phyloP scores from a whole-genome alignment of 2,329 filamentous ascomycete species.

The Leptodontidium sp. region DNA sequence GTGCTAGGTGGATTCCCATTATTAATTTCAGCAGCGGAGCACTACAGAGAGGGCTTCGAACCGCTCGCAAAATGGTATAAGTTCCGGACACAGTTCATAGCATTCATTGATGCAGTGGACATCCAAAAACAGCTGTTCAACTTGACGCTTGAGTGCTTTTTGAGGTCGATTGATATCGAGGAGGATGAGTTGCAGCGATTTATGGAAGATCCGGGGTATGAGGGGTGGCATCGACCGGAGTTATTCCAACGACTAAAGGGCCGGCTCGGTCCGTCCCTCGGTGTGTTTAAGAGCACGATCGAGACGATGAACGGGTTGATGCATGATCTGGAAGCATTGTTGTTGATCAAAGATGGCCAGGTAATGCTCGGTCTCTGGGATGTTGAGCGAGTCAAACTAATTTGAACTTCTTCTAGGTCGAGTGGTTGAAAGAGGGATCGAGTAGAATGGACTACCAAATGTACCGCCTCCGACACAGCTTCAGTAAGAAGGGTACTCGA shows the following conservation, averaged over 20 bases:
- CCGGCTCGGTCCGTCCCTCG: conserved; percentile 34
- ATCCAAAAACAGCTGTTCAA: conserved; percentile 39
- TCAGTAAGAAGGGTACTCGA: conserved; percentile 37
- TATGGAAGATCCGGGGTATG: conserved; percentile 32
- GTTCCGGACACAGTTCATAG: conserved; percentile 37
- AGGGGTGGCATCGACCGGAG: conserved; percentile 36
- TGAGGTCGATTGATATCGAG: conserved; percentile 35
- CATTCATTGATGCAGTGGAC: conserved; percentile 39
- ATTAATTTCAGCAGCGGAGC: conserved; percentile 36
- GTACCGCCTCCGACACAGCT: conserved; percentile 38
- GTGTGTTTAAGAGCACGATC: conserved; percentile 36
- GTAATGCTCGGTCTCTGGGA: conserved; percentile 20
- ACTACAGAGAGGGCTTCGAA: conserved; percentile 41
- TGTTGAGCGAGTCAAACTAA: neutral
- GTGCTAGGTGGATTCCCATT: conserved; percentile 40
- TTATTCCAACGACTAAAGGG: conserved; percentile 26
- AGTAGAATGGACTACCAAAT: conserved; percentile 41
- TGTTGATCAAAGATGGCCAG: conserved; percentile 39
- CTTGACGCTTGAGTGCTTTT: conserved; percentile 34
- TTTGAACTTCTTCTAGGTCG: conserved; percentile 30
- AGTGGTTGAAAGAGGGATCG: conserved; percentile 37
- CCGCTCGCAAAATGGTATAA: conserved; percentile 39
- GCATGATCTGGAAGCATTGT: conserved; percentile 33
- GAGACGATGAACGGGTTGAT: conserved; percentile 35
- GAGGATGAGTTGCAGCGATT: conserved; percentile 35